phyloP scores from a whole-genome alignment of 306 rosid species.

The Citrullus amarus region DNA sequence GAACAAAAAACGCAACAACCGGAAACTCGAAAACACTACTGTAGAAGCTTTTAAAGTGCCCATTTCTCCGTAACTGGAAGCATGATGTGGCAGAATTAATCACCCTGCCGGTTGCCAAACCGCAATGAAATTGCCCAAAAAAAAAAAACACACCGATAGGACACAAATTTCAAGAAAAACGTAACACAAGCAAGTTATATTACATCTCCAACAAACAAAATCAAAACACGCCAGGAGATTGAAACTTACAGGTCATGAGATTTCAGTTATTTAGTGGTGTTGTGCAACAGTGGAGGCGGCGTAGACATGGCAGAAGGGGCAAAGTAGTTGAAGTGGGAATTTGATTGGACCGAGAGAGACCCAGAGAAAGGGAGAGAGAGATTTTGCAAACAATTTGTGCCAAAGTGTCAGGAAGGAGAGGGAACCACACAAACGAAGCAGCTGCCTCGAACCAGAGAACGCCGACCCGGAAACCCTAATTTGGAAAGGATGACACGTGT shows the following conservation, averaged over 20 bases:
- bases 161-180: not conserved
- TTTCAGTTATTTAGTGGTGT: not conserved
- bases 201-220: not conserved
- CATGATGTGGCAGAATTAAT: not conserved
- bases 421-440: constrained; percentile 19
- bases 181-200: not conserved
- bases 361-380: not conserved
- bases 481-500: not conserved
- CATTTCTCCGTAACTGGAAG: not conserved
- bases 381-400: not conserved
- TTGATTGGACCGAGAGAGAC: constrained; percentile 6
- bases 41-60: not conserved
- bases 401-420: constrained; percentile 24
- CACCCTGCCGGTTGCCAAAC: not conserved
- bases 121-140: not conserved
- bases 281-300: constrained; percentile 29
- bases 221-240: not conserved
- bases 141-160: not conserved
- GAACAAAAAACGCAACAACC: not conserved
- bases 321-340: constrained; percentile 35
- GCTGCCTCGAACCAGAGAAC: constrained; percentile 3
- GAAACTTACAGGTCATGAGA: not conserved
- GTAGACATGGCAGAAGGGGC: constrained; percentile 38
- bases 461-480: constrained; percentile 4
- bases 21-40: not conserved